Base-by-base conservation (phyloP, 2,329 filamentous ascomycete genomes). In the Claviceps digitariae region DNA sequence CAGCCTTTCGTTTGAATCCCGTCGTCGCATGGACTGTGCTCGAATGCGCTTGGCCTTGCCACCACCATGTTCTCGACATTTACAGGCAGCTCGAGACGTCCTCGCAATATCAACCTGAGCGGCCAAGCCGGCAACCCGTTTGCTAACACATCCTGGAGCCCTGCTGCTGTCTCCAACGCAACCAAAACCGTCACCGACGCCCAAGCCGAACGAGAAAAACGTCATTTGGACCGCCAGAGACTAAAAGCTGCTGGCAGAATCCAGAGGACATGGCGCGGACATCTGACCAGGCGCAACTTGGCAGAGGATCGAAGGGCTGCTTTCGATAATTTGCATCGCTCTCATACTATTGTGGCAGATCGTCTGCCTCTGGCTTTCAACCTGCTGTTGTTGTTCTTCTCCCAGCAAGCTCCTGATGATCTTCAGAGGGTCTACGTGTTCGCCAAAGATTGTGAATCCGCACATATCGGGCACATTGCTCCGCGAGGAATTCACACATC, bases 81-180 rank as follows among this genome's bases (percentile, higher is more conserved):
- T 72, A 93, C 87, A 25, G 93, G 93, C 61, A 87, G 73, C 69
- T 87, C 89, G 62, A 84, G 88, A 63, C 86, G 87, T 60, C 84
- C 86, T 57, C 84, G 93, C 59, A 90, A 96, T 67, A 89, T 97
- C 66, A 96, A 97, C 70, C 83, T 98, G 57, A 93, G 89, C 59
- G 93, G 90, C 57, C 85, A 90, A 61, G 81, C 81, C 59, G 74
- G 75, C 50, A 95, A 95, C 63, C 88, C 90, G 3, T 95, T 93
- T 67, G 83, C 78, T 56, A 79, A 79, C 59, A 76, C 76, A 34
- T 73, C 75, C 44, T 81, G 82, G 75, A 72, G 72, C 17, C 73
- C 78, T 4, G 71, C 76, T 13, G 74, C 74, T 8, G 76, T 77
- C 17, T 75, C 81, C 1, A 84, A 82, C 20, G 77, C 86, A 5